Evolutionary conservation across 75 land plant genomes (phyloP).

Genomic region (Selaginella tamariscina): DNA sequence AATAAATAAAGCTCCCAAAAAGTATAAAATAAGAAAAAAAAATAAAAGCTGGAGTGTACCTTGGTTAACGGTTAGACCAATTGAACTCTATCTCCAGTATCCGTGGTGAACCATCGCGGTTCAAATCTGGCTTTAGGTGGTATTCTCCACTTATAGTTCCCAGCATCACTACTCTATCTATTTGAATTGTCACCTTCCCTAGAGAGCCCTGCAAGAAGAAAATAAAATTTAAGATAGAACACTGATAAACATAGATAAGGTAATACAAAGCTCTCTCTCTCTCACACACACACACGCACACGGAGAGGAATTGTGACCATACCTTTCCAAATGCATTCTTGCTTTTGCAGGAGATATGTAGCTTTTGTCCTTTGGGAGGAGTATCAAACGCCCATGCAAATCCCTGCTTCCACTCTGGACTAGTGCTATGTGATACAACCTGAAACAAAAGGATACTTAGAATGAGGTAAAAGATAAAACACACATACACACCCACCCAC

Average conservation of each 20-base stretch:
- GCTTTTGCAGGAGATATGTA: slow-evolving; percentile 97
- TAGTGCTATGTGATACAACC: slow-evolving; percentile 84
- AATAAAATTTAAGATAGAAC: neutral
- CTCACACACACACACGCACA: neutral
- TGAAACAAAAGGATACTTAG: slow-evolving; percentile 18
- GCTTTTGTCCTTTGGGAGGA: slow-evolving; percentile 98
- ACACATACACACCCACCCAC: slow-evolving; percentile 22
- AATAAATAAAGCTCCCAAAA: no score
- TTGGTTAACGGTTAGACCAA: slow-evolving; percentile 68
- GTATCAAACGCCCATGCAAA: slow-evolving; percentile 96
- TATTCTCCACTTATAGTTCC: slow-evolving; percentile 94
- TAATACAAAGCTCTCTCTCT: neutral
- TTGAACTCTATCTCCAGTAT: slow-evolving; percentile 90
- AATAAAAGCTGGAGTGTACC: neutral
- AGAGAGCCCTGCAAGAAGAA: slow-evolving; percentile 64
- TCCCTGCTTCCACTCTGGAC: slow-evolving; percentile 95
- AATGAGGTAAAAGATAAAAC: slow-evolving; percentile 11
- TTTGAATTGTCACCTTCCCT: slow-evolving; percentile 96
- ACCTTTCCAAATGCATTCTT: slow-evolving; percentile 99
- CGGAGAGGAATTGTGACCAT: no score
- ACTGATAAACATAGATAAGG: neutral
- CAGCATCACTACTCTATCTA: slow-evolving; percentile 88
- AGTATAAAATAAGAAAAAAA: neutral
- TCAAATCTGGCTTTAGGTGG: slow-evolving; percentile 62
- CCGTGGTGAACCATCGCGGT: slow-evolving; percentile 73